Evolutionary conservation across 2,329 filamentous ascomycete genomes (phyloP), one percentile per base, ranked within the genome.

Genomic region (Ceratocystis albifundus): DNA sequence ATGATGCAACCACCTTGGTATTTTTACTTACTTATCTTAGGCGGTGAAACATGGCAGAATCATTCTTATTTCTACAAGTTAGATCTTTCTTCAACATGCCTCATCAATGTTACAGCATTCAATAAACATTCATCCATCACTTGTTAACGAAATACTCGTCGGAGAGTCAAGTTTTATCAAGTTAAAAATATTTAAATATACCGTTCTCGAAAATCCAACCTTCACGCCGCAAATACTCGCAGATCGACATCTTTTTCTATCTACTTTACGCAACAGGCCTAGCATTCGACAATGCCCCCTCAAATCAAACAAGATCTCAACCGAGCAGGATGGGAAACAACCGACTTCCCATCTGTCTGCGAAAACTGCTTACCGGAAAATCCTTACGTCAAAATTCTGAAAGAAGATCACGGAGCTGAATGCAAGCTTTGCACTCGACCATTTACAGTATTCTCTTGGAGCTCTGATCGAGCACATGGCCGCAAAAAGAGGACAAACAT

Each of bases 381-480:
- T 72, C 93, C 93, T 1, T 99, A 96, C 73, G 94, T 99, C 55
- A 94, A 97, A 77, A 97, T 99, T 92, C 82, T 99, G 68, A 99
- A 99, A 77, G 91, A 97, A 74, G 93, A 99, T 75, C 87, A 95
- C 72, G 94, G 91, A 72, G 89, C 88, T 67, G 88, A 92, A 77
- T 90, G 88, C 81, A 89, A 89, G 79, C 79, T 89, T 70, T 99
- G 94, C 77, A 97, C 93, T 5, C 85, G 94, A 69, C 94, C 94
- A 0, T 99, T 96, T 73, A 97, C 94, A 30, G 84, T 97, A 65
- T 99, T 99, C 75, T 85, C 87, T 72, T 99, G 93, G 93, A 93
- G 93, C 72, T 87, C 89, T 69, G 92, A 96, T 75, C 89, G 94
- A 67, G 94, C 92, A 2, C 82, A 84, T 69, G 86, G 91, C 30